Percentiles rank a stretch among this genome's conserved stretches.
Evolutionary conservation across 2,329 filamentous ascomycete species (phyloP).

Genomic region (Fusarium sp.): DNA sequence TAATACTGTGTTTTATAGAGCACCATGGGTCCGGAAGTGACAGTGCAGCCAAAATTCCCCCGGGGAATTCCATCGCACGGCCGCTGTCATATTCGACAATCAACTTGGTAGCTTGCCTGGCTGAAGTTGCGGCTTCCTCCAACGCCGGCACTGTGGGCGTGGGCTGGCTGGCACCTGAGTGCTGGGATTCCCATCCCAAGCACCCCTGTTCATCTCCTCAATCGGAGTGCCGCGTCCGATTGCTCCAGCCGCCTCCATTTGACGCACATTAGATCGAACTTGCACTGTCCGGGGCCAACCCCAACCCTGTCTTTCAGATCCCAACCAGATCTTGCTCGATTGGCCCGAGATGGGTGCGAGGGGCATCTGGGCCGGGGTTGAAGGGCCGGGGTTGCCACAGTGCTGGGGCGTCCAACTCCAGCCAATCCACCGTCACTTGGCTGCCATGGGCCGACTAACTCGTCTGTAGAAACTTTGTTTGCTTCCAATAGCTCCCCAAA

Average conservation of each 20-base stretch:
- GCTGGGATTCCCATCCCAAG: constrained; percentile 3
- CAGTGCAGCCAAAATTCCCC: constrained; percentile 1
- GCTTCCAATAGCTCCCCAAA: constrained; percentile 7
- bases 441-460: constrained; percentile 17
- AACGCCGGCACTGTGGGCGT: constrained; percentile 25
- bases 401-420: constrained; percentile 34
- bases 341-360: constrained; percentile 36
- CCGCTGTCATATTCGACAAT: constrained; percentile 27
- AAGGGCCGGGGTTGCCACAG: constrained; percentile 37
- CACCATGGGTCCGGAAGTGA: constrained; percentile 2
- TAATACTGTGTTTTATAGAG: constrained; percentile 15
- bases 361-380: constrained; percentile 15
- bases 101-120: constrained; percentile 3
- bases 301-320: constrained; percentile 44
- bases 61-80: constrained; percentile 26
- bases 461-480: constrained; percentile 32
- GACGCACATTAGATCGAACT: constrained; percentile 45
- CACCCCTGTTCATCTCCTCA: constrained; percentile 14
- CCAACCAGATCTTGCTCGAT: constrained; percentile 40
- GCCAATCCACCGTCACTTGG: constrained; percentile 25
- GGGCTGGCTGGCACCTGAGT: neutral
- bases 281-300: constrained; percentile 44
- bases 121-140: constrained; percentile 7
- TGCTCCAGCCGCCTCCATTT: constrained; percentile 33
- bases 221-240: constrained; percentile 29